Conservation (phyloP, 2,329 filamentous ascomycete species). For the Zasmidium angulare region DNA sequence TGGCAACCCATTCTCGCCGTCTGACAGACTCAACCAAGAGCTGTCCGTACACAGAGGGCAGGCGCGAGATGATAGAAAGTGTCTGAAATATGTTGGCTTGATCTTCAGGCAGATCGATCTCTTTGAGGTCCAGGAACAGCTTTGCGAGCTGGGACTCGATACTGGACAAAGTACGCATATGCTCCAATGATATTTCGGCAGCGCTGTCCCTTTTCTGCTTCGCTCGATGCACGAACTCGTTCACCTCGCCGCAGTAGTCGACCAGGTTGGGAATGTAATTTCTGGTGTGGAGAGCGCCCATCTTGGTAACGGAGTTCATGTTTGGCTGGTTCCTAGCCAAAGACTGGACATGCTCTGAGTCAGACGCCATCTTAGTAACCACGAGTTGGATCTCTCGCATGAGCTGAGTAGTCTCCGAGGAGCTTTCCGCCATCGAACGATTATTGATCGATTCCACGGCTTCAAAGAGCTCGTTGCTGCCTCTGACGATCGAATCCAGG, state of each 20-base stretch:
- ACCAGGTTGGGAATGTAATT: constrained; percentile 62
- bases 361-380: constrained; percentile 80
- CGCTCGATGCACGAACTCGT: constrained; percentile 51
- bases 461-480: constrained; percentile 46
- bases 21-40: constrained; percentile 83
- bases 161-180: constrained; percentile 79
- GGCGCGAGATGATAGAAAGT: constrained; percentile 73
- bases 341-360: constrained; percentile 74
- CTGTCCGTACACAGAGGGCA: constrained; percentile 87
- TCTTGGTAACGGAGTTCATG: constrained; percentile 61
- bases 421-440: constrained; percentile 22
- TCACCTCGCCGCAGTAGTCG: constrained; percentile 58
- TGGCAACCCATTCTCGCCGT: constrained; percentile 86
- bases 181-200: constrained; percentile 63
- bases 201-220: constrained; percentile 66
- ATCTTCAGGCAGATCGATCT: constrained; percentile 70
- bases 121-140: constrained; percentile 70
- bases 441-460: constrained; percentile 46
- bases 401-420: constrained; percentile 64
- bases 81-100: constrained; percentile 79
- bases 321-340: constrained; percentile 68
- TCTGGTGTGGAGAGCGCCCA: constrained; percentile 62
- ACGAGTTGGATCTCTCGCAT: constrained; percentile 84
- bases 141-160: constrained; percentile 74
- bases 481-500: constrained; percentile 42